phyloP scores from a whole-genome alignment of 495 filamentous ascomycete species.

The Hypoxylon trugodes region DNA sequence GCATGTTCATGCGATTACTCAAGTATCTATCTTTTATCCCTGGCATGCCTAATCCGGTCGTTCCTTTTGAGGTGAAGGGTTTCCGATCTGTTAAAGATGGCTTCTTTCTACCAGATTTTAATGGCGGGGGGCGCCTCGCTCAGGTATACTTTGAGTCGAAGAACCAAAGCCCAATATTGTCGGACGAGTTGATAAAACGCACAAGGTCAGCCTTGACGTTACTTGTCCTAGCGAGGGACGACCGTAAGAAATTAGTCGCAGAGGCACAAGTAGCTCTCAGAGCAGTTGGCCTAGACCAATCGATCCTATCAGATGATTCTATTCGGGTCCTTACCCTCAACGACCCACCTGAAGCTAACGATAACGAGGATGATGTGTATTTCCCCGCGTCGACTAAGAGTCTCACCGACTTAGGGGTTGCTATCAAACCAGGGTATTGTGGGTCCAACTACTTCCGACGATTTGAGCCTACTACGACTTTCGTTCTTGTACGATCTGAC shows the following conservation, averaged over 20 bases:
- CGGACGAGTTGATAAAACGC: constrained; percentile 28
- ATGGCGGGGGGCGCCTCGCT: constrained; percentile 36
- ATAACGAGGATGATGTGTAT: background rate
- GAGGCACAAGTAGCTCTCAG: constrained; percentile 22
- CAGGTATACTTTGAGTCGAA: constrained; percentile 39
- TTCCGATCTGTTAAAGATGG: constrained; percentile 33
- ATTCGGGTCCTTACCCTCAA: constrained; percentile 6
- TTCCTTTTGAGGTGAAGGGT: constrained; percentile 24
- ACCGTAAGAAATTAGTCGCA: background rate
- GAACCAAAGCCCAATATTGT: constrained; percentile 13
- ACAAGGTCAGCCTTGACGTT: constrained; percentile 28
- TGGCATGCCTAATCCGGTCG: constrained; percentile 5
- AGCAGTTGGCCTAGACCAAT: background rate
- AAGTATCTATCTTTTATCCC: constrained; percentile 23
- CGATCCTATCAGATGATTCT: constrained; percentile 19
- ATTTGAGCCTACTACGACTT: constrained; percentile 11
- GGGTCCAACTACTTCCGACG: constrained; percentile 18
- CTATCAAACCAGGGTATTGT: constrained; percentile 3
- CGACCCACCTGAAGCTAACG: background rate
- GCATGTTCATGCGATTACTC: constrained; percentile 20
- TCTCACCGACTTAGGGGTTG: background rate
- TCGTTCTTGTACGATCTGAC: constrained; percentile 35
- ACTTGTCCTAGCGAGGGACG: constrained; percentile 9
- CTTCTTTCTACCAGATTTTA: constrained; percentile 35
- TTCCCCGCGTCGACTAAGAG: constrained; percentile 1